These are phyloP conservation scores for Candida sanyiensis DNA, from an alignment of 805 yeast genomes.

Conservation along the genomic window DNA sequence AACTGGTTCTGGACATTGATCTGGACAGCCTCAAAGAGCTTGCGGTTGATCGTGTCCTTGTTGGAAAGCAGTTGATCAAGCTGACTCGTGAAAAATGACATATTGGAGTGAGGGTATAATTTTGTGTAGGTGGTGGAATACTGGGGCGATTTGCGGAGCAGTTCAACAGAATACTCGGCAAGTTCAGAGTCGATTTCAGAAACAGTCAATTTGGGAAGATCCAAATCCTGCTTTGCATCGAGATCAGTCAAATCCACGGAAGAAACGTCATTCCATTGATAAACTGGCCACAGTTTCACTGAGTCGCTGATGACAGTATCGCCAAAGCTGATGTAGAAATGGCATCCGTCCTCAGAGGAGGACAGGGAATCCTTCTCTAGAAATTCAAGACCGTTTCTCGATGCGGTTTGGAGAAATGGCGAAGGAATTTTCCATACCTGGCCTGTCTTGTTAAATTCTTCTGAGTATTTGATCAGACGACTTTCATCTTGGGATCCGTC, in stretches of 20 bases:
- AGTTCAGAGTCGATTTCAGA: constrained; percentile 25
- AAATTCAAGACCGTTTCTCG: constrained; percentile 20
- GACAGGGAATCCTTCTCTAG: constrained; percentile 18
- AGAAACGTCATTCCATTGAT: constrained; percentile 14
- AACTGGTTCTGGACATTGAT: constrained; percentile 17
- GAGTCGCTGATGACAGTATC: constrained; percentile 9
- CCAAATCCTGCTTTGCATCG: background rate
- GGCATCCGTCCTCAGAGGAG: constrained; percentile 25
- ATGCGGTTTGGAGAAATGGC: constrained; percentile 16
- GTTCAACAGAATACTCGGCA: constrained; percentile 20
- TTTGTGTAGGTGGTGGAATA: constrained; percentile 25
- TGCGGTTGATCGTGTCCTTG: constrained; percentile 15
- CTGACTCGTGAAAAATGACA: constrained; percentile 14
- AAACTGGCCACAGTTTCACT: constrained; percentile 20
- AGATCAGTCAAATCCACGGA: constrained; percentile 2
- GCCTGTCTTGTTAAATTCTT: constrained; percentile 16
- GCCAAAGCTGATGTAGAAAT: constrained; percentile 24
- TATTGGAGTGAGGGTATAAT: constrained; percentile 22
- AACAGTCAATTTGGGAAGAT: constrained; percentile 12
- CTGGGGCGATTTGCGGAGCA: constrained; percentile 26
- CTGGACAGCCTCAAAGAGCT: constrained; percentile 15
- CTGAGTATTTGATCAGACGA: constrained; percentile 21
- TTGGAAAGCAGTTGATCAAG: constrained; percentile 14
- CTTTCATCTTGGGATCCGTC: background rate
- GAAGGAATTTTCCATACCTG: constrained; percentile 26